These are phyloP conservation scores for Dryas alaskensis DNA, from an alignment of 306 rosid species.

Conservation along the genomic window DNA sequence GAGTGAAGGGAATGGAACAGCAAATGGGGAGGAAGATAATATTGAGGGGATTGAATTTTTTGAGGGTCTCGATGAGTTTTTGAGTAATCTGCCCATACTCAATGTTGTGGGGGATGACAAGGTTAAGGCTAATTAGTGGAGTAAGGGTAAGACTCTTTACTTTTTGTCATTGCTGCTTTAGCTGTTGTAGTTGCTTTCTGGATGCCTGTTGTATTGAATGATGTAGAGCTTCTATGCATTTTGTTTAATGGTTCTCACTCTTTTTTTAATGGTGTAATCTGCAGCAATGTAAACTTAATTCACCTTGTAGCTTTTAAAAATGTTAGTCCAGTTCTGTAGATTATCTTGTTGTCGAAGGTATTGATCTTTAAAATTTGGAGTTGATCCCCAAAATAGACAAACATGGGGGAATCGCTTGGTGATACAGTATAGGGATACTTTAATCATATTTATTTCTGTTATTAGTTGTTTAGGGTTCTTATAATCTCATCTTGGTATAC, in stretches of 20 bases:
- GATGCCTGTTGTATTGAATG: slow-evolving; percentile 10
- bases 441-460: background rate
- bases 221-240: slow-evolving; percentile 31
- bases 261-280: slow-evolving; percentile 1
- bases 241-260: slow-evolving; percentile 19
- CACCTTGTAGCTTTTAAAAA: slow-evolving; percentile 11
- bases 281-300: slow-evolving; percentile 20
- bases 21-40: slow-evolving; percentile 62
- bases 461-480: background rate
- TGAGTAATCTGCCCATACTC: slow-evolving; percentile 83
- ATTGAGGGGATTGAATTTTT: slow-evolving; percentile 86
- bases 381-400: background rate
- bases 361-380: slow-evolving; percentile 4
- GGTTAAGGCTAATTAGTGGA: slow-evolving; percentile 66
- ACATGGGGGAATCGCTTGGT: background rate
- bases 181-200: slow-evolving; percentile 33
- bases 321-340: slow-evolving; percentile 14
- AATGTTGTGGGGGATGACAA: slow-evolving; percentile 82
- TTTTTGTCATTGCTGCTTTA: slow-evolving; percentile 33
- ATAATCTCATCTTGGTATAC: background rate
- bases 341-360: slow-evolving; percentile 6
- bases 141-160: slow-evolving; percentile 35
- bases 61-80: slow-evolving; percentile 95
- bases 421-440: background rate
- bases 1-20: slow-evolving; percentile 47